phyloP scores from a whole-genome alignment of 2,329 filamentous ascomycete genomes.

The Aspergillus sp. region DNA sequence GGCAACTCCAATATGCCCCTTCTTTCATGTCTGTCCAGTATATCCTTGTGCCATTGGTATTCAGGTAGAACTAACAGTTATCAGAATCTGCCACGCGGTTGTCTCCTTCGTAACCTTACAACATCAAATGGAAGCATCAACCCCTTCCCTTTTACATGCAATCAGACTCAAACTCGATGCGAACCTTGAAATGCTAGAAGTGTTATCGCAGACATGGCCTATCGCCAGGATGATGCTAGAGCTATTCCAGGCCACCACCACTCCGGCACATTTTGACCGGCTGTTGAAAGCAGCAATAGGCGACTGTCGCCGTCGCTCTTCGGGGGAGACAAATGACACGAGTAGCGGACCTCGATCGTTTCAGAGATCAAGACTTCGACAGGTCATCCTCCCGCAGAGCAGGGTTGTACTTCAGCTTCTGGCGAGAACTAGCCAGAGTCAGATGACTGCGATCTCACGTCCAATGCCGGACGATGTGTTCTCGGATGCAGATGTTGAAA shows the following conservation, averaged over 20 bases:
- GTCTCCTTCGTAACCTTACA: constrained; percentile 9
- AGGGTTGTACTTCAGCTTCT: constrained; percentile 8
- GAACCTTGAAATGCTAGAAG: constrained; percentile 5
- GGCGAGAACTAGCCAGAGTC: constrained; percentile 4
- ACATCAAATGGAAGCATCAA: constrained; percentile 5
- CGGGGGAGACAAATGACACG: background rate
- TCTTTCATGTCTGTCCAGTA: constrained; percentile 2
- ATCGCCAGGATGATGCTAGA: constrained; percentile 7
- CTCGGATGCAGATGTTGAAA: too few species aligned
- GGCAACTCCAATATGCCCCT: constrained; percentile 6
- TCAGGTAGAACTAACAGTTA: background rate
- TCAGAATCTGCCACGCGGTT: constrained; percentile 8
- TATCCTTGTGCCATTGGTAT: background rate
- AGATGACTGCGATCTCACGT: background rate
- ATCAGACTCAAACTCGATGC: constrained; percentile 6
- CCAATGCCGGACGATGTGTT: background rate
- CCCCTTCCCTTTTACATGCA: constrained; percentile 8
- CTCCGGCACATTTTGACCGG: constrained; percentile 3
- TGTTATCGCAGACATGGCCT: constrained; percentile 8
- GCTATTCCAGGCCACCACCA: constrained; percentile 6
- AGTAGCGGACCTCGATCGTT: constrained; percentile 1
- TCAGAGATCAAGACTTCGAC: constrained; percentile 5
- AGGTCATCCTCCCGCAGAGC: constrained; percentile 10
- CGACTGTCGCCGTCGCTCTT: constrained; percentile 2
- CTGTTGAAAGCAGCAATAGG: constrained; percentile 3